Base-by-base conservation (phyloP, 1,284 basidiomycete species). In the Peniophora sp. region DNA sequence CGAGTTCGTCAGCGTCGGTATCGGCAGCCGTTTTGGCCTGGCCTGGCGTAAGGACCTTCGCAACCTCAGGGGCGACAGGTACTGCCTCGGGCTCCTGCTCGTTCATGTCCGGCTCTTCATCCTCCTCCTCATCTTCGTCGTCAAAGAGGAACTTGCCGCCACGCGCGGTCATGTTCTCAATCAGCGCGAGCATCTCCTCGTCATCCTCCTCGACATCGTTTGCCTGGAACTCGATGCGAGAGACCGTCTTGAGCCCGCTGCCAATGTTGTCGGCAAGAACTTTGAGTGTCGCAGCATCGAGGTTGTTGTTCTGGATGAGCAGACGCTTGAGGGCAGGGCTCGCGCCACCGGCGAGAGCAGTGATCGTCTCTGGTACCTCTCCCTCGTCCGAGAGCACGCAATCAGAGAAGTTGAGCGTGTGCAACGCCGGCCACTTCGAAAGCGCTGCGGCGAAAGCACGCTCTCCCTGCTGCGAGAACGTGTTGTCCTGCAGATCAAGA, bases 401-500 rank as follows among this genome's bases (percentile, higher is more conserved):
- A 69, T 99, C 96, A 11, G 91, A 94, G 38, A 99, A 74, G 67
- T 98, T 92, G 59, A 99, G 82, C 20, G 77, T 79, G 45, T 77
- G 75, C 34, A 99, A 75, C 3, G 74, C 65, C 0, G 82, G 82
- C 88, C 89, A 98, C 14, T 74, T 72, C 19, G 71, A 64, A 38
- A 98, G 69, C 1, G 85, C 79, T 32, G 75, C 73, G 3, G 90
- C 83, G 73, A 97, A 86, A 9, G 89, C 87, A 50, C 81, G 66
- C 22, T 83, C 79, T 22, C 86, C 93, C 45, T 81, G 78, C 22
- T 76, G 77, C 22, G 89, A 92, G 59, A 94, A 92, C 0, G 94
- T 95, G 71, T 99, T 99, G 69, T 99, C 96, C 69, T 97, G 93
- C 49, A 99, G 70, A 72, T 99, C 95, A 60, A 99, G 79, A 54